Conservation (phyloP, 139 green algal genomes). For the Dunaliella sp. region DNA sequence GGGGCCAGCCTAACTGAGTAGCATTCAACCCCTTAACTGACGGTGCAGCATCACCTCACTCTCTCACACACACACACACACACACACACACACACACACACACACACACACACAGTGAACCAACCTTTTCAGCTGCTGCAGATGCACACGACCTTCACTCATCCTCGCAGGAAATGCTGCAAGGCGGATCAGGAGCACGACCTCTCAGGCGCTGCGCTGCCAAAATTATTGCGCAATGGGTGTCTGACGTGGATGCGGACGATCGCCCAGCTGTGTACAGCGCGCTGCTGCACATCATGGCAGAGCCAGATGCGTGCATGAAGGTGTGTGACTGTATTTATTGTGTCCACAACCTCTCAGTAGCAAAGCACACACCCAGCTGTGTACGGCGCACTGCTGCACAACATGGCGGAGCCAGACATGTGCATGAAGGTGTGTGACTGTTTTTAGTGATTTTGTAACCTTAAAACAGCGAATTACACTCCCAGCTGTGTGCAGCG, state of each 20-base stretch:
- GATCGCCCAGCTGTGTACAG: constrained; percentile 59
- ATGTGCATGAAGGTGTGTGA: constrained; percentile 1
- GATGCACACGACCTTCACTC: neutral
- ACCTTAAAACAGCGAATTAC: no score
- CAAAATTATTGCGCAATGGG: constrained; percentile 59
- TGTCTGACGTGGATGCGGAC: constrained; percentile 23
- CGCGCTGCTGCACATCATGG: constrained; percentile 47
- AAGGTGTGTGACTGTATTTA: neutral
- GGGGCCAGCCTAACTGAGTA: no score
- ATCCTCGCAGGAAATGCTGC: neutral
- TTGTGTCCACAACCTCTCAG: constrained; percentile 9
- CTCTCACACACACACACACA: neutral
- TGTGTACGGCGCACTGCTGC: constrained; percentile 54
- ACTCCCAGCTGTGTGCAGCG: constrained; percentile 57
- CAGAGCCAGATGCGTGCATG: constrained; percentile 18
- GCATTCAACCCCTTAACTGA: no score
- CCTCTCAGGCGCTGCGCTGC: constrained; percentile 51
- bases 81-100: neutral
- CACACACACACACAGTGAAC: neutral
- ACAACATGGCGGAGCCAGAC: constrained; percentile 38
- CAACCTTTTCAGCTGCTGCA: neutral
- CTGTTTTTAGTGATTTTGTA: no score
- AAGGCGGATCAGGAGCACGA: neutral
- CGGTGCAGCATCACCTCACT: no score
- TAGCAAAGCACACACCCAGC: no score